Conservation (phyloP, 345 rosid species). For the Sonneratia caseolaris region DNA sequence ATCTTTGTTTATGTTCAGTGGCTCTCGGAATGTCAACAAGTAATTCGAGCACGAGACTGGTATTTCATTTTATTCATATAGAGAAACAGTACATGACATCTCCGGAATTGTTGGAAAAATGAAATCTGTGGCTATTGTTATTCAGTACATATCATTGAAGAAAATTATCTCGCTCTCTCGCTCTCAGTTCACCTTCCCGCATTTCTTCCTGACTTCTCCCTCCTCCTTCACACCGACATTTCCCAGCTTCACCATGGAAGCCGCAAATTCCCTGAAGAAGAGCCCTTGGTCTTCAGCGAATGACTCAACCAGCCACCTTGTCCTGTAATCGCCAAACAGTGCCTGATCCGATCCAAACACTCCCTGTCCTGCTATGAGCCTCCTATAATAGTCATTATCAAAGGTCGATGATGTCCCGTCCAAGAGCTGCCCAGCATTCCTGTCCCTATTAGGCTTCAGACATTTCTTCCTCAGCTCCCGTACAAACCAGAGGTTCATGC, state of each 20-base stretch:
- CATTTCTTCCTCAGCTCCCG: slow-evolving; percentile 36
- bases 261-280: slow-evolving; percentile 58
- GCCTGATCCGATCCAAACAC: slow-evolving; percentile 65
- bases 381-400: slow-evolving; percentile 61
- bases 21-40: not conserved
- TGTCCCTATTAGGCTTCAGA: slow-evolving; percentile 32
- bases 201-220: slow-evolving; percentile 60
- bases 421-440: slow-evolving; percentile 53
- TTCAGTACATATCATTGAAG: slow-evolving; percentile 3
- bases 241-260: slow-evolving; percentile 68
- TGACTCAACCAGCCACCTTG: slow-evolving; percentile 48
- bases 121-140: not conserved
- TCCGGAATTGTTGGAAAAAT: not conserved
- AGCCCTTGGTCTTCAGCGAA: slow-evolving; percentile 47
- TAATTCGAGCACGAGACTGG: not conserved
- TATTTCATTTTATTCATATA: not conserved
- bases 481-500: slow-evolving; percentile 38
- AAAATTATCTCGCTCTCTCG: not conserved
- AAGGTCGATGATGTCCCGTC: slow-evolving; percentile 52
- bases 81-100: not conserved
- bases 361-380: slow-evolving; percentile 40
- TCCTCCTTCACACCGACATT: slow-evolving; percentile 47
- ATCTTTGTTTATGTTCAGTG: not conserved
- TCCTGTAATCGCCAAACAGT: slow-evolving; percentile 37
- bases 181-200: slow-evolving; percentile 36